These are phyloP conservation scores for Hypoxylon sp. DNA, from an alignment of 2,329 filamentous ascomycete genomes.

Conservation along the genomic window DNA sequence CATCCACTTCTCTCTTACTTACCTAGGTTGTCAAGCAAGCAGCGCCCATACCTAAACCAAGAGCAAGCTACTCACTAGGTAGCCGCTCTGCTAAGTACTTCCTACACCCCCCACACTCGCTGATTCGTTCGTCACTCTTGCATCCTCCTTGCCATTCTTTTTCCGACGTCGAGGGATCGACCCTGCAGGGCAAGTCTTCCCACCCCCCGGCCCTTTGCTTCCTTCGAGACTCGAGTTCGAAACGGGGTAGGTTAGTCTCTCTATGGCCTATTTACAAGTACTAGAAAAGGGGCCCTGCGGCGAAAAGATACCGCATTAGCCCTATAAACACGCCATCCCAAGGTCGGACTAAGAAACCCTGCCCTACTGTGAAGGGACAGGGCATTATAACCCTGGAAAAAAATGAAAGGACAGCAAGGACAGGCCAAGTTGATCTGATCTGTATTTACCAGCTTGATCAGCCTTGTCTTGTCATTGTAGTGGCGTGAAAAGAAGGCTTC, in stretches of 20 bases:
- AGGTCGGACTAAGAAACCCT: conserved; percentile 50
- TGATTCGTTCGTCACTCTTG: conserved; percentile 52
- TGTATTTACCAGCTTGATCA: conserved; percentile 50
- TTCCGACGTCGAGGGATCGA: conserved; percentile 53
- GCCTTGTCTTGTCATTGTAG: conserved; percentile 55
- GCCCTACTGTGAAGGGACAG: conserved; percentile 45
- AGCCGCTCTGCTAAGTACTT: conserved; percentile 51
- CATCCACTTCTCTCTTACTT: conserved; percentile 43
- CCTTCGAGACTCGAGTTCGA: conserved; percentile 48
- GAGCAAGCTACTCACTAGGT: conserved; percentile 42
- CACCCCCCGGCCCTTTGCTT: conserved; percentile 51
- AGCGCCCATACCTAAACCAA: conserved; percentile 33
- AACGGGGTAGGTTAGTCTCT: conserved; percentile 45
- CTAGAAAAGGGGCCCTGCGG: conserved; percentile 45
- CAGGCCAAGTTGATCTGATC: conserved; percentile 49
- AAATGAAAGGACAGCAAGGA: conserved; percentile 46
- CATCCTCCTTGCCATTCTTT: conserved; percentile 51
- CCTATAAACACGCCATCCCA: conserved; percentile 53
- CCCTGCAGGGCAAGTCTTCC: conserved; percentile 51
- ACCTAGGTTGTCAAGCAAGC: conserved; percentile 40
- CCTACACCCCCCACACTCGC: conserved; percentile 49
- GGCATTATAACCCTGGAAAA: conserved; percentile 50
- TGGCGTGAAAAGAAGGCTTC: conserved; percentile 52
- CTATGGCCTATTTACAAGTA: conserved; percentile 33
- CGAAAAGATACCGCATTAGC: conserved; percentile 49